Evolutionary conservation across 495 filamentous ascomycete species (phyloP).

Genomic region (Jackrogersella minutella): DNA sequence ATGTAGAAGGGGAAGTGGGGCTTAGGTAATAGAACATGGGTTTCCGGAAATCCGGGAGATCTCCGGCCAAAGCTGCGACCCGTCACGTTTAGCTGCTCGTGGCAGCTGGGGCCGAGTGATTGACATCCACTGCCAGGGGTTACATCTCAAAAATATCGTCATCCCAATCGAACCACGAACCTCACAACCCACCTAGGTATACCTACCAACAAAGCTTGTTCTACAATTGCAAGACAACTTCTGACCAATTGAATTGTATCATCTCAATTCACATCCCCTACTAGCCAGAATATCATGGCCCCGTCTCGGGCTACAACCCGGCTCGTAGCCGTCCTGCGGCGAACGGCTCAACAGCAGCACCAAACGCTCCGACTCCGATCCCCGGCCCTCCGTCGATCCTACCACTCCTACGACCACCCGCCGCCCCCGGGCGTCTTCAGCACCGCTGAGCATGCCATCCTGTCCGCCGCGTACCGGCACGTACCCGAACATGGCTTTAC

Average conservation of each 20-base stretch:
- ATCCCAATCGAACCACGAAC: neutral
- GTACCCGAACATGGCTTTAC: slow-evolving; percentile 88
- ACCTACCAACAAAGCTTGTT: neutral
- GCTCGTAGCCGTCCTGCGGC: slow-evolving; percentile 4
- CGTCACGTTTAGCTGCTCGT: neutral
- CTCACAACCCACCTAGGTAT: neutral
- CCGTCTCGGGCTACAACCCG: slow-evolving; percentile 16
- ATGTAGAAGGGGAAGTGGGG: neutral
- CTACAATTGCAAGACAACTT: neutral
- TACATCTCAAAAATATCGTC: slow-evolving; percentile 2
- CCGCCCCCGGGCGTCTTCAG: slow-evolving; percentile 68
- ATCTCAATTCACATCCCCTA: neutral
- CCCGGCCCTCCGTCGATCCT: slow-evolving; percentile 50
- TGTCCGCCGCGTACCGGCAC: slow-evolving; percentile 78
- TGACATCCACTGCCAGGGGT: too few relatives aligned
- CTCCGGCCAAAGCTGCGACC: slow-evolving; percentile 23
- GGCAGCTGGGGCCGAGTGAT: slow-evolving; percentile 14
- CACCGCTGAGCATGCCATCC: slow-evolving; percentile 75
- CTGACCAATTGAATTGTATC: neutral
- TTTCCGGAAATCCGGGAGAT: slow-evolving; percentile 19
- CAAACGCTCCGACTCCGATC: slow-evolving; percentile 3
- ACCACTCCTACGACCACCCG: slow-evolving; percentile 78
- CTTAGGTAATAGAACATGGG: neutral
- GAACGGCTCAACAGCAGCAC: slow-evolving; percentile 7
- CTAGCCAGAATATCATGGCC: slow-evolving; percentile 8